Base-by-base conservation (phyloP, 495 filamentous ascomycete species). In the Tirmania nivea region DNA sequence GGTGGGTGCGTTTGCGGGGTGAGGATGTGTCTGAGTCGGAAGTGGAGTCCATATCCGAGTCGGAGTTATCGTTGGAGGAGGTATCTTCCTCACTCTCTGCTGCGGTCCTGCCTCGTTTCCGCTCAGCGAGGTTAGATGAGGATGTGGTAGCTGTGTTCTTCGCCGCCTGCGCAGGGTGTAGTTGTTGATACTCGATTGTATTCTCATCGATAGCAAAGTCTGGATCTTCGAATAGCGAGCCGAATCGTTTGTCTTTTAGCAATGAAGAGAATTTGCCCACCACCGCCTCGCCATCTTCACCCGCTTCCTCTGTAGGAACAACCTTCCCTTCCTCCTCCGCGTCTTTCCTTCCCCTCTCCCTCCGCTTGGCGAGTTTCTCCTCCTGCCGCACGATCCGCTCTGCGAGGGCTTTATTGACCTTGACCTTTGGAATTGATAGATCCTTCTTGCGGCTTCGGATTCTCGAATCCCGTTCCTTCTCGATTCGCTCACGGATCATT, bases 171-270 rank as follows among this genome's bases (percentile, higher is more conserved):
- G 39, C 17, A 34, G 92, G 86, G 64, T 96, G 95, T 64, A 90
- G 75, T 37, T 79, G 71, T 45, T 79, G 73, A 71, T 93, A 99
- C 64, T 96, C 92, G 48, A 76, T 68, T 49, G 81, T 88, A n/a
- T 66, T 77, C 65, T 96, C 90, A 59, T 99, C 89, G 48, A 99
- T 80, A 52, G 77, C 80, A 66, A 94, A 96, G 45, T 93, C 88
- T 60, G 83, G 78, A 60, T 95, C 86, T 64, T 94, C 78, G 70
- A 99, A 99, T 52, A 99, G 69, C 42, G 77, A 74, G 57, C 73
- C 72, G 77, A 99, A 99, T 66, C 92, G 87, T 53, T 75, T 71
- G 65, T 95, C 92, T 35, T 75, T 74, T 31, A 96, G 76, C 8
- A 93, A 69, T 55, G 75, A 77, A 55, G 70, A 69, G 0, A 55